Evolutionary conservation across 768 basidiomycete genomes (phyloP), one percentile per base, ranked within the genome.

Genomic region (Tulasnella sp.): DNA sequence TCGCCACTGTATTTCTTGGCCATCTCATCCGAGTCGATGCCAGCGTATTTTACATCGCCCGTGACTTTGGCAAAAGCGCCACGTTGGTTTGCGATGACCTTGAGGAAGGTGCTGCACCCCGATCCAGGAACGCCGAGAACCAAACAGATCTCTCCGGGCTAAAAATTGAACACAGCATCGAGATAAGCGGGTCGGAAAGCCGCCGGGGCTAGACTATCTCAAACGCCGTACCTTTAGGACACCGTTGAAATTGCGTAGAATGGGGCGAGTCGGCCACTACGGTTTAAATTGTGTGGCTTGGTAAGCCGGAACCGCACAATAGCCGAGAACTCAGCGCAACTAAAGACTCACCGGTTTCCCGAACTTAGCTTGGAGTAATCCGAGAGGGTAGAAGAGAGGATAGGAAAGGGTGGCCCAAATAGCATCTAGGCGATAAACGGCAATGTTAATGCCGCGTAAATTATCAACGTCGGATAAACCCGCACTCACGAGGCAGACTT

Each of bases 131-230:
- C 85, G 58, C 87, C 84, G 21, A 85, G 85, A 3, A 87, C 86
- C 75, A 88, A 88, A 83, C 94, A 92, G 94, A 94, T 93, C 85
- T 94, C 92, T 21, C 92, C 92, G 0, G 92, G 89, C 5, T 89
- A 87, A 16, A 93, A 16, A 93, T 87, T 48, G 24, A 73, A 42
- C 14, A 73, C 3, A 42, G 14, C 7, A 31, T 21, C n/a, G 21
- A 5, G 27, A 31, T 73, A 21, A 73, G 38, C 18, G 71, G 34
- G 24, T 52, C 39, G 18, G 9, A 2, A 73, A 9, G 90, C 91
- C 31, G 89, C 44, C 12, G 44, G 89, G 81, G 91, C 79, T n/a
- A 46, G 78, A 21, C 21, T 52, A 52, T 2, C 18, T 21, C 48
- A 9, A 42, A 58, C 42, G 56, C n/a, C 77, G 71, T 19, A 52